A percentile compares a stretch with the other conserved stretches of the same genome.
phyloP scores from a whole-genome alignment of 106 monocot genomes.

The Amphibolis antarctica region DNA sequence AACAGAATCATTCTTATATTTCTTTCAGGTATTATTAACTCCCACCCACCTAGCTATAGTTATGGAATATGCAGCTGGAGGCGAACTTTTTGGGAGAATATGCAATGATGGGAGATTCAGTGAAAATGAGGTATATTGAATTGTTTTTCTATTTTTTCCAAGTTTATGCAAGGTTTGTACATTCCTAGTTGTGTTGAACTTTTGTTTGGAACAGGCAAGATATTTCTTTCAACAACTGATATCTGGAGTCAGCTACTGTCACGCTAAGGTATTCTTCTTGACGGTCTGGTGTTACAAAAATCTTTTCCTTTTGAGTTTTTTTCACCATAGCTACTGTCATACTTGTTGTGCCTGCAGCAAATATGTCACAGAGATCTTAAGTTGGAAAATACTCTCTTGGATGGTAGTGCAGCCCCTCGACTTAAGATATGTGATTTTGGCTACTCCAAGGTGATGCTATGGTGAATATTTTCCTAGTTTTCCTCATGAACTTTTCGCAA shows the following conservation, averaged over 20 bases:
- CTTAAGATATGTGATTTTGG: too few species aligned
- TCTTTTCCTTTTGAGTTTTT: too few species aligned
- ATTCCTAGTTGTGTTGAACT: not conserved
- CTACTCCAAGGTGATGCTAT: slow-evolving; percentile 58
- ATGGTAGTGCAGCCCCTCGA: slow-evolving; percentile 63
- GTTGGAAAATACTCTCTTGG: slow-evolving; percentile 78
- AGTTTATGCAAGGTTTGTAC: too few species aligned
- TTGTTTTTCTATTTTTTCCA: not conserved
- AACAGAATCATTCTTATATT: too few species aligned
- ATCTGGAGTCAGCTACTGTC: slow-evolving; percentile 79
- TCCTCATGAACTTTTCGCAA: too few species aligned
- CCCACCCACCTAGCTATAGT: slow-evolving; percentile 71
- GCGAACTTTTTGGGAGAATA: slow-evolving; percentile 69
- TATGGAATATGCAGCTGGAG: slow-evolving; percentile 82
- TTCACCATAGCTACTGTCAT: too few species aligned
- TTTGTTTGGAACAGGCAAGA: slow-evolving; percentile 40
- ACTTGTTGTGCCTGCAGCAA: slow-evolving; percentile 25
- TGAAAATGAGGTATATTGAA: slow-evolving; percentile 54
- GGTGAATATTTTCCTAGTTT: too few species aligned
- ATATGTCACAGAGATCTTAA: slow-evolving; percentile 88
- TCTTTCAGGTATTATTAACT: slow-evolving; percentile 68
- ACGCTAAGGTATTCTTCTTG: slow-evolving; percentile 82
- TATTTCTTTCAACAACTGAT: slow-evolving; percentile 91
- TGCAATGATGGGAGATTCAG: slow-evolving; percentile 67
- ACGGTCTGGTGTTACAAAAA: too few species aligned